Base-by-base conservation (phyloP, 306 rosid genomes). In the Albizia julibrissin region DNA sequence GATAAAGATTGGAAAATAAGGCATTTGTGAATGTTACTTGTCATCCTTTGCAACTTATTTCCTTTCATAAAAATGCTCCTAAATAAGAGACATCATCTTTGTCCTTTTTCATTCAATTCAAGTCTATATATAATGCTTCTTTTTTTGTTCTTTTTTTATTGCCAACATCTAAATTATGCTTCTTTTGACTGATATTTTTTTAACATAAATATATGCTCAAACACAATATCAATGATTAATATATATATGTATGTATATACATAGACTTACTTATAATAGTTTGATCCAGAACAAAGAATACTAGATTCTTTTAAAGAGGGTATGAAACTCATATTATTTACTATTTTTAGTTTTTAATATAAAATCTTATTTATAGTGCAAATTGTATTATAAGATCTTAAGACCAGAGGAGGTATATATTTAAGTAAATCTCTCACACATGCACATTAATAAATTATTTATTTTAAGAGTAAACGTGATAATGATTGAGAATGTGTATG, bases 1-100 rank as follows among this genome's bases (percentile, higher is more conserved):
- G 19, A 64, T 64, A 29, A 64, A 29, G 1, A 29, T 22, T 22
- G 13, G 31, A 18, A 62, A 13, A 64, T 12, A 13, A 13, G 29
- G 40, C 26, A 21, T 69, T 37, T 37, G 49, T 37, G 49, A 69
- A n/a, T 37, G 43, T 69, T 39, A 31, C 40, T 64, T 27, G 69
- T 64, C 69, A 64, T 64, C n/a, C 69, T 64, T 64, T 13, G 40
- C 69, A 69, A 21, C 44, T 19, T 69, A 69, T 39, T 69, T 39
- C 31, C 22, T 10, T 9, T 39, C 24, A 37, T 34, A 37, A 37
- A 37, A 37, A 39, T 68, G 73, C 13, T 68, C 49, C 73, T 37
- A 39, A 69, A 37, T 69, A 37, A 69, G 73, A 39, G 73, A 69
- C 73, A 37, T 22, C 50, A 27, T 39, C 4, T 10, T 69, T 69